Evolutionary conservation across 202 grass and related monocot genomes (phyloP).

Genomic region (Elaeis oleifera): DNA sequence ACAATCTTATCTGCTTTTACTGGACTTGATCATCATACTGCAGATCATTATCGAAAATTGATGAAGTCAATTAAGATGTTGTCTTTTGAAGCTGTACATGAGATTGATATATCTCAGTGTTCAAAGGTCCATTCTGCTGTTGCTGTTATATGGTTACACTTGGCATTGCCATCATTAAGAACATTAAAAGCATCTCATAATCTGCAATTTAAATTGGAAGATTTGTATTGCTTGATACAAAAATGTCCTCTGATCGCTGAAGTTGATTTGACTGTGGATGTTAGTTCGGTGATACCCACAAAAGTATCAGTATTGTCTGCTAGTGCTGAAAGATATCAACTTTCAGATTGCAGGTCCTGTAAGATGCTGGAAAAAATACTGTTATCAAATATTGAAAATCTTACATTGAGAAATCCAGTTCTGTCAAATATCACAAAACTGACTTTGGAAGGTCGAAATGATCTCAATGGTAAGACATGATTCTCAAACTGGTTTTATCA

Average conservation of each 20-base stretch:
- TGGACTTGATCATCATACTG: constrained; percentile 24
- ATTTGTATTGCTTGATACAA: constrained; percentile 48
- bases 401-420: constrained; percentile 16
- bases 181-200: constrained; percentile 57
- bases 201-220: constrained; percentile 41
- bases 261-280: constrained; percentile 55
- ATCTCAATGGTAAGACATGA: constrained; percentile 50
- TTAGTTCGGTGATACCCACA: constrained; percentile 26
- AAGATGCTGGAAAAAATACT: constrained; percentile 25
- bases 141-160: constrained; percentile 36
- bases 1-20: constrained; percentile 31
- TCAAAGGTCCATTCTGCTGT: constrained; percentile 46
- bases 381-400: constrained; percentile 15
- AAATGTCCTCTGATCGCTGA: constrained; percentile 42
- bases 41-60: neutral
- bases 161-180: constrained; percentile 52
- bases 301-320: constrained; percentile 38
- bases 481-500: neutral
- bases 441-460: constrained; percentile 66
- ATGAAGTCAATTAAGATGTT: neutral
- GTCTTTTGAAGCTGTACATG: constrained; percentile 38
- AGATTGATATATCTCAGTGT: constrained; percentile 67
- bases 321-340: constrained; percentile 30
- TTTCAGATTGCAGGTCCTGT: constrained; percentile 8
- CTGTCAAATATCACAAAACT: constrained; percentile 58